Conservation (phyloP, 2,329 filamentous ascomycete species). For the Calonectria crousiana region DNA sequence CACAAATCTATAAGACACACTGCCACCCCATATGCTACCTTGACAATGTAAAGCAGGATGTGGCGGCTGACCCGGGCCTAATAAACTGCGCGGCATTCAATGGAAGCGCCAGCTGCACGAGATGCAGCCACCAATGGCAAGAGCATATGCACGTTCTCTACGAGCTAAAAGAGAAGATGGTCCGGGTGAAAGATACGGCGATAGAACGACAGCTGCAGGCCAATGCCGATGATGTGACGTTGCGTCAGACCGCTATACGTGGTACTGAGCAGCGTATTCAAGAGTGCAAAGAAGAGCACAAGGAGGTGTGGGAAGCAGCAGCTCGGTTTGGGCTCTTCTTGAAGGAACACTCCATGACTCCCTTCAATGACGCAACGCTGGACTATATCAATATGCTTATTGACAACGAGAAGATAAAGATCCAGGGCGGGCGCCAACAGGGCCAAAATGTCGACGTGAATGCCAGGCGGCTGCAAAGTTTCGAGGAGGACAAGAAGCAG, state of each 20-base stretch:
- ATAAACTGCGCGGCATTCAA: background rate
- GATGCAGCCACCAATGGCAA: background rate
- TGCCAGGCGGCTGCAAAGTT: constrained; percentile 6
- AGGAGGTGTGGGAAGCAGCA: constrained; percentile 5
- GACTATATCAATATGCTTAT: constrained; percentile 26
- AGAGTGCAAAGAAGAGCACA: constrained; percentile 19
- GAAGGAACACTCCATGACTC: constrained; percentile 3
- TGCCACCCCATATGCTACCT: background rate
- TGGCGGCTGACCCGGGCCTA: background rate
- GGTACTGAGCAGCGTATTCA: background rate
- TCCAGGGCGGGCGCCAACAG: constrained; percentile 1
- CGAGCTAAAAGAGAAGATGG: background rate
- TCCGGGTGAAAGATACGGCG: background rate
- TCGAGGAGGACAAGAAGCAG: constrained; percentile 18
- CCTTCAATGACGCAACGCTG: constrained; percentile 23
- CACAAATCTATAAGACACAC: background rate
- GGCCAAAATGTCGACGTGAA: constrained; percentile 7
- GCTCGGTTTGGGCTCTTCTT: constrained; percentile 26
- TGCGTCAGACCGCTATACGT: constrained; percentile 14
- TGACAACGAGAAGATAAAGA: constrained; percentile 3
- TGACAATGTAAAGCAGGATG: background rate
- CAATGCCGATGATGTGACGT: background rate
- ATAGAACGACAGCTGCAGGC: background rate
- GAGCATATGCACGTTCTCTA: background rate
- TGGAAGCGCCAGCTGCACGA: background rate